Base-by-base conservation (phyloP, 441 rosid genomes). In the Breynia disticha region DNA sequence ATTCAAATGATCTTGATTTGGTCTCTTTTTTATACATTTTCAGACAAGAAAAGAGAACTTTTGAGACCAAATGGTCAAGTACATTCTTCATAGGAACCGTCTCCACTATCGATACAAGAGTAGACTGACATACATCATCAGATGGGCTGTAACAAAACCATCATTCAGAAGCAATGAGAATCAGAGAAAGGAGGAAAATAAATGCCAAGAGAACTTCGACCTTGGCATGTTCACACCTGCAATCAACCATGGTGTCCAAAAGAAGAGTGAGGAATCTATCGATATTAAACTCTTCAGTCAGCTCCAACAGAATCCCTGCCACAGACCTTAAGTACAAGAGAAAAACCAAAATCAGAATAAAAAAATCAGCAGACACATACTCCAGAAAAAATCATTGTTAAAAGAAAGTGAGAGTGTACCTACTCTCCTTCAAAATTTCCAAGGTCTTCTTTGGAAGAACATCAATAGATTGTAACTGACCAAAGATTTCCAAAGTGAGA, bases 271-370 rank as follows among this genome's bases (percentile, higher is more conserved):
- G 69, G 75, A 94, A 94, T 56, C 67, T 85, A 67, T 87, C 89
- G 22, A 84, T 76, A 57, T 83, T 82, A 69, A 85, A 94, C 71
- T 80, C 95, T 68, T 75, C 67, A 17, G 94, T 83, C 54, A 94
- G 67, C 56, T 71, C 87, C 62, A 67, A 58, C 63, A 94, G 90
- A 67, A 86, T 67, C 53, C 68, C 83, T 44, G 79, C 68, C 51
- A 85, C 63, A 70, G 80, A 86, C 79, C 99, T 94, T 56, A 59
- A 4, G 37, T 38, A 11, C 61, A 69, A 53, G 61, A 44, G 68
- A 17, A 62, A 50, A 61, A 60, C 48, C 21, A 53, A 51, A 52
- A 24, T 55, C 15, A 55, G n/a, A 16, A 21, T 52, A 45, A 12
- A 63, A 50, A 41, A 45, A 7, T 16, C 37, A 60, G 42, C 45